Conservation (phyloP, 2,329 filamentous ascomycete genomes). For the Elsinoe batatas region DNA sequence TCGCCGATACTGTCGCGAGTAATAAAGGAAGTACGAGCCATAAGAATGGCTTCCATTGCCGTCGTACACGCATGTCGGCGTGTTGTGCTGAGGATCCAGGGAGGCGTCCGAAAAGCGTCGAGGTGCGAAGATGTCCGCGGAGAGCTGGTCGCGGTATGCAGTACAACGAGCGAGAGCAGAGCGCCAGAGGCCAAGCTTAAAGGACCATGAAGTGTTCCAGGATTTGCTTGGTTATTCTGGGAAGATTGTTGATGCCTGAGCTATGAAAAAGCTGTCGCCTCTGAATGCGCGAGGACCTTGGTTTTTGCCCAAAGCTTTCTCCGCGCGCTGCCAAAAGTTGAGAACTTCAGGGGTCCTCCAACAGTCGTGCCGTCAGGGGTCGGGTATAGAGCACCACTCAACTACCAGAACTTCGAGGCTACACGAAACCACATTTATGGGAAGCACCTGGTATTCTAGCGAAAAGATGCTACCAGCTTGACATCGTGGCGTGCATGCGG, state of each 20-base stretch:
- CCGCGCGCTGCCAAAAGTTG: neutral
- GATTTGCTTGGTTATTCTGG: neutral
- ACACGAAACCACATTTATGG: too few relatives aligned
- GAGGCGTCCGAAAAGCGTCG: neutral
- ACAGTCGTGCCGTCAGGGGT: neutral
- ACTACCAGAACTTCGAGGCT: too few relatives aligned
- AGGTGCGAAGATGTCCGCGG: too few relatives aligned
- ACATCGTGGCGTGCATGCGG: too few relatives aligned
- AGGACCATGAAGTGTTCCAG: too few relatives aligned
- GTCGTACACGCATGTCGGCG: slow-evolving; percentile 7
- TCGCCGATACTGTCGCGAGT: neutral
- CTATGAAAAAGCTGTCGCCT: neutral
- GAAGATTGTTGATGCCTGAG: neutral
- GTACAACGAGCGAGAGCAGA: too few relatives aligned
- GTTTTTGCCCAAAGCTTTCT: neutral
- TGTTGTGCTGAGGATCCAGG: neutral
- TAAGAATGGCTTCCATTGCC: slow-evolving; percentile 8
- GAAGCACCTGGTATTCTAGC: too few relatives aligned
- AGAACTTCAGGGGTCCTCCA: neutral
- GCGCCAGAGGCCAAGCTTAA: too few relatives aligned
- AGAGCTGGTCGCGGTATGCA: too few relatives aligned
- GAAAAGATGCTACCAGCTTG: too few relatives aligned
- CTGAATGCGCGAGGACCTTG: neutral
- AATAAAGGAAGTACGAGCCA: slow-evolving; percentile 6
- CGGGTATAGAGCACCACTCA: too few relatives aligned